These are phyloP conservation scores for Abrus pulchellus DNA, from an alignment of 306 rosid species.

Conservation along the genomic window DNA sequence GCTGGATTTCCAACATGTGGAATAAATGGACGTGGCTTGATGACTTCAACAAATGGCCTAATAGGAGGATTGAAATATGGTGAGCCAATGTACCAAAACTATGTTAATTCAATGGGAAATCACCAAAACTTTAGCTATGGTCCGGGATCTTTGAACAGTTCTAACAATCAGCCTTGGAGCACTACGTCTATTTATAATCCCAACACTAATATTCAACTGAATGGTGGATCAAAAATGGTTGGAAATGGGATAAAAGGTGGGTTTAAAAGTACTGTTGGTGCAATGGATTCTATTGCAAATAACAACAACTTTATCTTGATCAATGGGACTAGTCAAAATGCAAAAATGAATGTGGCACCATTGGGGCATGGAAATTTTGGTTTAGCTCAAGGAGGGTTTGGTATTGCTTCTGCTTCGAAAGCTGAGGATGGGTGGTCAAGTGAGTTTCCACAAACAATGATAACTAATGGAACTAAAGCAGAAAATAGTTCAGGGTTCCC, in stretches of 20 bases:
- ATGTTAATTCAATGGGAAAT: constrained; percentile 10
- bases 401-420: not conserved
- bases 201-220: constrained; percentile 33
- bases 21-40: constrained; percentile 3
- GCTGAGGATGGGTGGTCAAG: not conserved
- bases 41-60: constrained; percentile 27
- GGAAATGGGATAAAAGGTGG: not conserved
- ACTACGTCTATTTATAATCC: not conserved
- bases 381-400: constrained; percentile 25
- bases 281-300: not conserved
- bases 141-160: constrained; percentile 4
- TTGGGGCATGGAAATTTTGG: constrained; percentile 15
- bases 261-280: not conserved
- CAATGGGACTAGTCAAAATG: not conserved
- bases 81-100: not conserved
- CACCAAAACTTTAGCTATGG: not conserved
- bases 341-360: not conserved
- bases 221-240: constrained; percentile 24
- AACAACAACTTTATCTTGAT: constrained; percentile 16
- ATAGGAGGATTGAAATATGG: not conserved
- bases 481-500: constrained; percentile 19
- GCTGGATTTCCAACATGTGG: constrained; percentile 3
- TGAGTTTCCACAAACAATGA: not conserved
- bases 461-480: not conserved
- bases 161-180: not conserved